Base-by-base conservation (phyloP, 371 early-diverging fungal species). In the Massospora cicadina region DNA sequence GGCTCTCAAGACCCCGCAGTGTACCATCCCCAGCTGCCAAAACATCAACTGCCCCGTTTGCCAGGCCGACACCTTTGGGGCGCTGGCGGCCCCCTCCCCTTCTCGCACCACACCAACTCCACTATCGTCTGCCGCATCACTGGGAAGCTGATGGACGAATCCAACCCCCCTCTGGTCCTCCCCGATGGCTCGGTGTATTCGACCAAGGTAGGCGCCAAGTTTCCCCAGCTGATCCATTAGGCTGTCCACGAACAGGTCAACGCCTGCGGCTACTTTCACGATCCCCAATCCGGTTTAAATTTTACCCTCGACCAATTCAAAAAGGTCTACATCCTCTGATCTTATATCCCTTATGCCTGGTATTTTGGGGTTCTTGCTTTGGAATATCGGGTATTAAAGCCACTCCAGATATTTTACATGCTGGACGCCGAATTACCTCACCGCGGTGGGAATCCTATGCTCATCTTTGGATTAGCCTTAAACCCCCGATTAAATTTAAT, bases 131-230 rank as follows among this genome's bases (percentile, higher is more conserved):
- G 97, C 74, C 81, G 90, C 21, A 81, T 94, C 27, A 84, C 87
- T 29, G 93, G 93, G 24, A 75, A 77, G 55, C 84, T 87, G 27
- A 94, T 95, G 90, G 85, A 95, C 68, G 96, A 90, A 69, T 83
- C 92, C 72, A 98, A 98, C 67, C 84, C 88, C 55, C 95, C 95
- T 0, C 84, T 98, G 89, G 83, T 88, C 2, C 74, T 96, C 66
- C 96, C 95, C 13, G 95, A 96, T 72, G 96, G 97, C 54, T 81
- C 86, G 58, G 96, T 94, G 1, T 98, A 95, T 70, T 93, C 93
- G 25, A 74, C 70, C 21, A 71, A 81, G 72, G 90, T 85, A 68
- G 5, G 43, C 43, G 5, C 5, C 43, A 43, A 5, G 17, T 17
- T 43, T 43, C 43, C 17, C 17, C 17, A 43, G 5, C 17, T 43